Percentiles rank a stretch among this genome's conserved stretches.
Evolutionary conservation across 2,329 filamentous ascomycete species (phyloP).

Genomic region (Diaporthe humulicola): DNA sequence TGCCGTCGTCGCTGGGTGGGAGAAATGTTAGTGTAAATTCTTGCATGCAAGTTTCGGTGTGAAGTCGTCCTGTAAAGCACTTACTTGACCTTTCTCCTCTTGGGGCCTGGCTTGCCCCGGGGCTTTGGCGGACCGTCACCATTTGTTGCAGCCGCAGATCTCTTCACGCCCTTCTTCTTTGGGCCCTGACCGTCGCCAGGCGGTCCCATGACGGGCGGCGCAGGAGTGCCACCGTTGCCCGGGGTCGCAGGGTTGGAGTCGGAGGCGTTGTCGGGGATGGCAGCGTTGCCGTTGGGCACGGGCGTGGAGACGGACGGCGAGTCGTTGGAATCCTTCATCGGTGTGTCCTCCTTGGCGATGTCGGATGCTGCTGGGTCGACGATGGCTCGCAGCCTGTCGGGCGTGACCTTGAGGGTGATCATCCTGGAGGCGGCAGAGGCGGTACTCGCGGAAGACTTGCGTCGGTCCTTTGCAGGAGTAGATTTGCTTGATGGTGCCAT

Average conservation of each 20-base stretch:
- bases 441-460: conserved; percentile 54
- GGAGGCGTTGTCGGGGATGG: conserved; percentile 68
- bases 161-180: conserved; percentile 83
- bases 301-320: conserved; percentile 61
- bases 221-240: conserved; percentile 67
- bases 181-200: conserved; percentile 64
- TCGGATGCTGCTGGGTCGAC: conserved; percentile 60
- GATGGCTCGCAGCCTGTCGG: conserved; percentile 64
- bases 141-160: conserved; percentile 75
- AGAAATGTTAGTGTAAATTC: conserved; percentile 13
- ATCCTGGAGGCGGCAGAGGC: conserved; percentile 47
- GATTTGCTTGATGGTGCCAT: conserved; percentile 55
- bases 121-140: conserved; percentile 77
- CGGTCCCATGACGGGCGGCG: conserved; percentile 69
- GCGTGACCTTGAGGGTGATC: conserved; percentile 66
- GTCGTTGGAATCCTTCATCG: conserved; percentile 54
- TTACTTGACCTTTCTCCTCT: conserved; percentile 96
- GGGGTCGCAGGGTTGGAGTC: conserved; percentile 74
- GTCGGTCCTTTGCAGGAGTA: conserved; percentile 56
- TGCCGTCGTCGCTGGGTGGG: conserved; percentile 69
- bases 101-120: conserved; percentile 90
- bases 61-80: conserved; percentile 57
- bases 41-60: background rate
- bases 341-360: conserved; percentile 55
- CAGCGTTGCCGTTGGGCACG: conserved; percentile 55